phyloP scores from a whole-genome alignment of 306 rosid species.

The Fragaria iinumae region DNA sequence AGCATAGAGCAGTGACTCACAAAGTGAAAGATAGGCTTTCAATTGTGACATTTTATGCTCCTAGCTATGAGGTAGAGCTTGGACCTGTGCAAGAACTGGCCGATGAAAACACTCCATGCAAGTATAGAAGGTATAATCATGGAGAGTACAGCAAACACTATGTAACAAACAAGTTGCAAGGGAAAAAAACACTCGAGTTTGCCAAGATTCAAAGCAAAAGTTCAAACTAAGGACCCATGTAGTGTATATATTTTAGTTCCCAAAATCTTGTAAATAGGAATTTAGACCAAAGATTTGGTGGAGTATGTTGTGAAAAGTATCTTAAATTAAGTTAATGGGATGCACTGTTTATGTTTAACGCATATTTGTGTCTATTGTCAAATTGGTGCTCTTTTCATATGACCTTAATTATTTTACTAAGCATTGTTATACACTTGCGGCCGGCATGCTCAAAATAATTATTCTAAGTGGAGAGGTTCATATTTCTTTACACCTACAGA shows the following conservation, averaged over 20 bases:
- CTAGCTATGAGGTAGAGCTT: conserved; percentile 83
- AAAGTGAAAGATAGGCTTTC: conserved; percentile 68
- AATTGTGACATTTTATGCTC: conserved; percentile 89
- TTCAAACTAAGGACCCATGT: conserved; percentile 33
- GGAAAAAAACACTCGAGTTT: conserved; percentile 79
- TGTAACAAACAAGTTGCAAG: conserved; percentile 85
- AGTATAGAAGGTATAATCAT: conserved; percentile 74
- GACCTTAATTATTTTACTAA: conserved; percentile 18
- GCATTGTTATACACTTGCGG: neutral
- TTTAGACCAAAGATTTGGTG: conserved; percentile 32
- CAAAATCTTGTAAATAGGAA: conserved; percentile 19
- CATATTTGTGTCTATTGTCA: conserved; percentile 23
- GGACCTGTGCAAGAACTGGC: conserved; percentile 75
- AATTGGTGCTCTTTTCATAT: conserved; percentile 29
- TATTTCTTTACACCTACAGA: neutral
- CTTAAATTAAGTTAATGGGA: conserved; percentile 33
- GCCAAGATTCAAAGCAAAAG: conserved; percentile 54
- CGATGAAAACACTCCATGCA: conserved; percentile 67
- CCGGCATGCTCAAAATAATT: neutral
- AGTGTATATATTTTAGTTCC: conserved; percentile 24
- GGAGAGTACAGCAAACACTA: conserved; percentile 92
- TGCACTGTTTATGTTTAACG: conserved; percentile 28
- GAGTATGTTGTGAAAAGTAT: conserved; percentile 21
- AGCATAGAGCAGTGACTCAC: conserved; percentile 93
- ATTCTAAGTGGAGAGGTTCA: neutral